Percentiles rank a stretch among this genome's conserved stretches.
Conservation (phyloP, 768 basidiomycete genomes). For the Russula foetens region DNA sequence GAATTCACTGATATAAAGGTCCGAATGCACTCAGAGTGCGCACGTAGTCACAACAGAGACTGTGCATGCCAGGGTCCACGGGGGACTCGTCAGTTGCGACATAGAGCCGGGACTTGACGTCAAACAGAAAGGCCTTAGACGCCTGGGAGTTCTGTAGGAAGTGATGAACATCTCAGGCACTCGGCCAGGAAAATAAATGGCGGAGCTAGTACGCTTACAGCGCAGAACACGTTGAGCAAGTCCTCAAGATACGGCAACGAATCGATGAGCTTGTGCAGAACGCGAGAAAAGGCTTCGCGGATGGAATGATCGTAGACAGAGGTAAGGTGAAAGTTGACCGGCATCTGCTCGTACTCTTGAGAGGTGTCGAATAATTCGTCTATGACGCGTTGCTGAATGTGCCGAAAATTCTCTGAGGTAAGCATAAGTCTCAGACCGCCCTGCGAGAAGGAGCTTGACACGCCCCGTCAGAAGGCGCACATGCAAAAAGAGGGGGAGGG, state of each 20-base stretch:
- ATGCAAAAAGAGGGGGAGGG: background rate
- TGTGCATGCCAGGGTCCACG: slow-evolving; percentile 82
- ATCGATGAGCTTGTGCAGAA: slow-evolving; percentile 80
- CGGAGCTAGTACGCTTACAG: slow-evolving; percentile 35
- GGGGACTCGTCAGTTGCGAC: slow-evolving; percentile 93
- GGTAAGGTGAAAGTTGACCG: slow-evolving; percentile 83
- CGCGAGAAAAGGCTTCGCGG: slow-evolving; percentile 86
- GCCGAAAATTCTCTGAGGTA: slow-evolving; percentile 73
- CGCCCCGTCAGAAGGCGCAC: background rate
- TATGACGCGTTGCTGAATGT: slow-evolving; percentile 79
- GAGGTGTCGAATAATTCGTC: slow-evolving; percentile 75
- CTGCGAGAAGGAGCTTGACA: background rate
- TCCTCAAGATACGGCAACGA: slow-evolving; percentile 82
- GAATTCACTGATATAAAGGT: slow-evolving; percentile 67
- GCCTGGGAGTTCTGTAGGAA: slow-evolving; percentile 73
- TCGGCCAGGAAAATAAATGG: too few species aligned
- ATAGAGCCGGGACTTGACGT: slow-evolving; percentile 75
- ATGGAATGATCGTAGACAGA: slow-evolving; percentile 90
- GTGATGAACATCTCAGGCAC: background rate
- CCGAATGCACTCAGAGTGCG: slow-evolving; percentile 82
- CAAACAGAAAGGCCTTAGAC: slow-evolving; percentile 91
- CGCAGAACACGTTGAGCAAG: slow-evolving; percentile 77
- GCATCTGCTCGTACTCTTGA: slow-evolving; percentile 68
- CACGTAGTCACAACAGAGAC: slow-evolving; percentile 86
- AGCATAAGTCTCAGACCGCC: background rate